Base-by-base conservation (phyloP, 1,284 basidiomycete species). In the Fomitopsis betulina region DNA sequence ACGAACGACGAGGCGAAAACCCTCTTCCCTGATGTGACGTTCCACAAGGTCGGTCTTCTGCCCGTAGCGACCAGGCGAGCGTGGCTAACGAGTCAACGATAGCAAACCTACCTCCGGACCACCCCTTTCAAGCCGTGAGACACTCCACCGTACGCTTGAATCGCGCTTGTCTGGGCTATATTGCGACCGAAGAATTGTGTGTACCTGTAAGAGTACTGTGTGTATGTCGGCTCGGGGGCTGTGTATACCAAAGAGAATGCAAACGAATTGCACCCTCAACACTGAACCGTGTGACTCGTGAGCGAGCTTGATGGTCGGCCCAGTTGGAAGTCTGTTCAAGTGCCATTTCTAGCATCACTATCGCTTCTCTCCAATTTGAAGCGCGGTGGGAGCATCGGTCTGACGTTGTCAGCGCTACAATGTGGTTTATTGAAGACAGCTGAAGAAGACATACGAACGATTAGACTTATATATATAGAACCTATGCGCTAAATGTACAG, bases 1-100 rank as follows among this genome's bases (percentile, higher is more conserved):
- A 78, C 75, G 57, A 89, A 90, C 68, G 93, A 96, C 45, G 90
- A 98, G 75, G 96, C 94, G 33, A 89, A 94, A 76, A 87, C 82
- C 37, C 76, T 94, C 62, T 96, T 96, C 88, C 90, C 91, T 50
- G 75, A 88, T 33, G 80, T 81, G 72, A 86, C 76, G 5, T 76
- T 81, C 59, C 85, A 89, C 77, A 82, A 87, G 77, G 89, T 88
- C 30, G 32, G 49, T 53, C 54, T 54, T 42, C 55, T 60, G 49
- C 58, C 53, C 8, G 17, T 21, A 8, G 47, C n/a, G 17, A 3
- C 49, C 49, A 9, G 35, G 47, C 17, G 19, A 21, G 49, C 6
- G n/a, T 3, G 19, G 30, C 49, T 37, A n/a, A 37, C 17, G 32
- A 33, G 23, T 30, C 49, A 13, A 45, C 25, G 39, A 19, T 54